Conservation (phyloP, 805 yeast genomes). For the Ogataea ganodermae region DNA sequence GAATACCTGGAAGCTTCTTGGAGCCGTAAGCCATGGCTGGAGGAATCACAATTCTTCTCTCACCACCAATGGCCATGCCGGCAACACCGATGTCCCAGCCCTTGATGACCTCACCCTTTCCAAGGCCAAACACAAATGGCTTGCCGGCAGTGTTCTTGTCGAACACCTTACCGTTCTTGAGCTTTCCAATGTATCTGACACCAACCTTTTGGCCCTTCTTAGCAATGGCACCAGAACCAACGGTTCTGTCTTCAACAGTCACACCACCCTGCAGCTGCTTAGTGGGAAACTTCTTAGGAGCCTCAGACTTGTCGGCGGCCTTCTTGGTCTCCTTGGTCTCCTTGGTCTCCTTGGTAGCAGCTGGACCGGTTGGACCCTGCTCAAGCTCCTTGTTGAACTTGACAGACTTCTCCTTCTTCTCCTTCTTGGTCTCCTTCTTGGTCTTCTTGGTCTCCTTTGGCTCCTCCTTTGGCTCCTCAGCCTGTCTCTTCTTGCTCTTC, state of each 20-base stretch:
- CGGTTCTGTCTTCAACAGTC: conserved; percentile 85
- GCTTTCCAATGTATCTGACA: conserved; percentile 96
- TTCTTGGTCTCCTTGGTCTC: conserved; percentile 31
- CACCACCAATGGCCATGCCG: conserved; percentile 98
- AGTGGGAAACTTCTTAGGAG: conserved; percentile 59
- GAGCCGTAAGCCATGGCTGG: conserved; percentile 96
- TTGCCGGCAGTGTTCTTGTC: conserved; percentile 97
- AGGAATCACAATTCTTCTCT: conserved; percentile 96
- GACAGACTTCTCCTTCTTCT: conserved; percentile 65
- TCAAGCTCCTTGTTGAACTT: conserved; percentile 89
- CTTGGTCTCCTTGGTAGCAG: conserved; percentile 31
- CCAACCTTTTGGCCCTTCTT: conserved; percentile 90
- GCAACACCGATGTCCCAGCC: conserved; percentile 99
- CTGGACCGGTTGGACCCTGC: conserved; percentile 78
- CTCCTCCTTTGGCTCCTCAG: conserved; percentile 37
- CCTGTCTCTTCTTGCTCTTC: conserved; percentile 33
- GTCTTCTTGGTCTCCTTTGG: conserved; percentile 33
- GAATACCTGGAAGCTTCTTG: conserved; percentile 93
- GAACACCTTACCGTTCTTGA: conserved; percentile 92
- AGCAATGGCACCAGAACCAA: conserved; percentile 86
- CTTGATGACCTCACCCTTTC: conserved; percentile 97
- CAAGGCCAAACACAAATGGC: conserved; percentile 88
- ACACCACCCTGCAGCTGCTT: conserved; percentile 92
- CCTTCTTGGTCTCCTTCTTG: conserved; percentile 18
- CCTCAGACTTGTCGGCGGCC: conserved; percentile 27